Conservation (phyloP, 345 rosid genomes). For the Alliaria petiolata region DNA sequence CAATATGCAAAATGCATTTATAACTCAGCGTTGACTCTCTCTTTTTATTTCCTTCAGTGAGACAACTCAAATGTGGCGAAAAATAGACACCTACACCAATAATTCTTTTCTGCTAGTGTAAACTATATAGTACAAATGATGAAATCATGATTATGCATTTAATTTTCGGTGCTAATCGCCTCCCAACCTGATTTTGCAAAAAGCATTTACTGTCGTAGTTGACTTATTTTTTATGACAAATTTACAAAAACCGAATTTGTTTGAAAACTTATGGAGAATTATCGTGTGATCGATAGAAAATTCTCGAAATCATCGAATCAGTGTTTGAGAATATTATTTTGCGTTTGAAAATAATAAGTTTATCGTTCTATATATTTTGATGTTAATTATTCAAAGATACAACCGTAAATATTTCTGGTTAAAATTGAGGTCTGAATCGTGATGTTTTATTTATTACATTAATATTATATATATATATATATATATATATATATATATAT, state of each 20-base stretch:
- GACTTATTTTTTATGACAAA: not conserved
- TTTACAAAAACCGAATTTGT: not conserved
- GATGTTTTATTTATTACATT: not conserved
- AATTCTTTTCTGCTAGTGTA: not conserved
- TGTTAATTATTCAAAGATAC: too few species aligned
- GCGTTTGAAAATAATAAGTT: too few species aligned
- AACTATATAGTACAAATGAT: not conserved
- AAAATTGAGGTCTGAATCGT: not conserved
- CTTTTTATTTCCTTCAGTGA: not conserved
- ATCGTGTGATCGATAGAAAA: too few species aligned
- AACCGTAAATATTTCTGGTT: too few species aligned
- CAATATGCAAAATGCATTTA: conserved; percentile 24
- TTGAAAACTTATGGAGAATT: too few species aligned
- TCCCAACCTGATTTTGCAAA: conserved; percentile 17
- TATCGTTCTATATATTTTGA: too few species aligned
- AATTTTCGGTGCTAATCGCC: conserved; percentile 15
- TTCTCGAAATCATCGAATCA: too few species aligned
- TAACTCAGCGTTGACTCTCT: conserved; percentile 17
- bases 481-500: too few species aligned
- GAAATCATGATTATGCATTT: conserved; percentile 23
- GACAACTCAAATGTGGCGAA: conserved; percentile 1
- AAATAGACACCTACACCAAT: not conserved
- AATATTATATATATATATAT: too few species aligned
- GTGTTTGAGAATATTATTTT: too few species aligned
- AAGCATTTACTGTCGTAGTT: conserved; percentile 19